Conservation (phyloP, 495 filamentous ascomycete species). For the Talaromyces stipitatus region DNA sequence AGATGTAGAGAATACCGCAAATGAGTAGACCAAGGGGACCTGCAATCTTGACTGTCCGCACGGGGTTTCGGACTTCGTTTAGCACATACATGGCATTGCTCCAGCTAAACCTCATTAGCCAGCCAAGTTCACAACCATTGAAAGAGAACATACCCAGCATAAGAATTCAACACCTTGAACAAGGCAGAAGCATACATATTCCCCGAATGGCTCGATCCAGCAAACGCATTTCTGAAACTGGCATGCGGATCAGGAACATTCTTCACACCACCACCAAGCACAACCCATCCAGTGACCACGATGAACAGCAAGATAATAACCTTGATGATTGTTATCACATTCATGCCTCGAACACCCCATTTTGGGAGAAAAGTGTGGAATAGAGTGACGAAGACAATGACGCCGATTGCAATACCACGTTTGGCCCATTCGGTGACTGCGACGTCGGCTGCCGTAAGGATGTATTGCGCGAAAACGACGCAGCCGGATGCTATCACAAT, state of each 20-base stretch:
- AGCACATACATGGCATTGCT: conserved; percentile 63
- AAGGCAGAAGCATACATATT: conserved; percentile 43
- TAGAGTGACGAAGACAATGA: conserved; percentile 21
- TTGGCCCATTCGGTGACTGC: conserved; percentile 24
- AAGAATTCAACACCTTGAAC: conserved; percentile 65
- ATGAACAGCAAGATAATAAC: conserved; percentile 32
- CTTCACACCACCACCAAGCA: conserved; percentile 20
- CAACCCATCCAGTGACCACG: conserved; percentile 29
- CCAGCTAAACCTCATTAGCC: conserved; percentile 18
- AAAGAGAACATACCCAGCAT: conserved; percentile 35
- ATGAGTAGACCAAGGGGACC: conserved; percentile 50
- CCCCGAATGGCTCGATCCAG: conserved; percentile 24
- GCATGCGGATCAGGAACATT: conserved; percentile 24
- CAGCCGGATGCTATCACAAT: conserved; percentile 17
- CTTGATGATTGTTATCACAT: conserved; percentile 28
- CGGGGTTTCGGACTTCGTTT: conserved; percentile 63
- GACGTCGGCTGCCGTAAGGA: conserved; percentile 25
- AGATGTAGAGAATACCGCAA: conserved; percentile 50
- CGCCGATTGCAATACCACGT: conserved; percentile 20
- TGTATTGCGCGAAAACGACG: conserved; percentile 29
- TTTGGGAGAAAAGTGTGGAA: conserved; percentile 21
- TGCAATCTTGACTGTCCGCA: conserved; percentile 55
- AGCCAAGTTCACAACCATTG: too few species aligned
- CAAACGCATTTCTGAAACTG: conserved; percentile 24
- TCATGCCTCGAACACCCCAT: conserved; percentile 27